A percentile compares a stretch with the other conserved stretches of the same genome.
Evolutionary conservation across 495 filamentous ascomycete genomes (phyloP).

Genomic region (Ramalina intermedia): DNA sequence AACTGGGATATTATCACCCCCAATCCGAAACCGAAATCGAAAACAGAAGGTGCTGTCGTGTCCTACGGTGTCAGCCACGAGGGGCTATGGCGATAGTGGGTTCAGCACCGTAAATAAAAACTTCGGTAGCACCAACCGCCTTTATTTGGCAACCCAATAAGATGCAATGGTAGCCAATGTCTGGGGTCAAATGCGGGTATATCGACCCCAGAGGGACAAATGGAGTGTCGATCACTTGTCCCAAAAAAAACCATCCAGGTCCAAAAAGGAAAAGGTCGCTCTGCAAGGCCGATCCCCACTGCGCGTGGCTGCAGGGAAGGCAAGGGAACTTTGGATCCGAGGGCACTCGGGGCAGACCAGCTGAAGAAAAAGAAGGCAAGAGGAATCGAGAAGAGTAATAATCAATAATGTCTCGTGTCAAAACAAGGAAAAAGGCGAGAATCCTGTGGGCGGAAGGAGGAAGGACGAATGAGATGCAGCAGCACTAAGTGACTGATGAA

Average conservation of each 20-base stretch:
- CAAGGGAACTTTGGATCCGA: no score
- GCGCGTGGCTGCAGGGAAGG: conserved; percentile 4
- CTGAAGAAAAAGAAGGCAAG: no score
- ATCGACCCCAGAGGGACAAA: background rate
- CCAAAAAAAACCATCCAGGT: background rate
- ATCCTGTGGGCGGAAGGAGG: background rate
- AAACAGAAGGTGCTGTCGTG: no score
- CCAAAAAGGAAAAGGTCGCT: background rate
- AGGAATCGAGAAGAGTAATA: no score
- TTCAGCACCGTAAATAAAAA: background rate
- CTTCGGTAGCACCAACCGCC: background rate
- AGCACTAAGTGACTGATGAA: no score
- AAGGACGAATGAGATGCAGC: background rate
- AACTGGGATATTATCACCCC: no score
- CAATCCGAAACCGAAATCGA: no score
- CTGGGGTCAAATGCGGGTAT: background rate
- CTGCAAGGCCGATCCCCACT: conserved; percentile 1
- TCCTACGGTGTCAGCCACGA: no score
- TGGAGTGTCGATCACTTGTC: background rate
- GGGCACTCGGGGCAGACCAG: no score
- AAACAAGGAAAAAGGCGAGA: background rate
- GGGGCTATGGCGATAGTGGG: no score
- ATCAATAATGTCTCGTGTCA: no score
- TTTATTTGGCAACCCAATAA: background rate
- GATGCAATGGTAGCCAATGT: background rate